Conservation (phyloP, 2,329 filamentous ascomycete species). For the Microdochium trichocladiopsis region DNA sequence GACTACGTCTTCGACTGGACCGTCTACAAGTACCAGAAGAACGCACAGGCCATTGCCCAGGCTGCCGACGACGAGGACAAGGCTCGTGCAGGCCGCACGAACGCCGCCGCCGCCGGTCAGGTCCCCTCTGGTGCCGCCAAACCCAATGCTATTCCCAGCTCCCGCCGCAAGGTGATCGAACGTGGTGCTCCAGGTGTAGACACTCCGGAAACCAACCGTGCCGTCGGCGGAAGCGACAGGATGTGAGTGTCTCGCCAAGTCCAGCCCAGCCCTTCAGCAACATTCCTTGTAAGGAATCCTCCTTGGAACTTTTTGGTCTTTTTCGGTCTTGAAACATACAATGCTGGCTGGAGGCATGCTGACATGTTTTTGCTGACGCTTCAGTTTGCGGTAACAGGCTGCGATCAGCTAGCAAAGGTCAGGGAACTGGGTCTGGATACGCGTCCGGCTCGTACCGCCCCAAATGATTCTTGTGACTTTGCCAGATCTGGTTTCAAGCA, state of each 20-base stretch:
- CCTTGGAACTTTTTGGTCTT: slow-evolving; percentile 83
- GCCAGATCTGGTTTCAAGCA: slow-evolving; percentile 1
- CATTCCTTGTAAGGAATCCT: slow-evolving; percentile 84
- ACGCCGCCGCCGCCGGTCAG: slow-evolving; percentile 56
- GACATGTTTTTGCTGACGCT: slow-evolving; percentile 68
- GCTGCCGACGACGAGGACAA: slow-evolving; percentile 76
- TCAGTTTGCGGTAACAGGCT: slow-evolving; percentile 82
- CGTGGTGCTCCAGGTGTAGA: slow-evolving; percentile 55
- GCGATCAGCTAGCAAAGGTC: slow-evolving; percentile 73
- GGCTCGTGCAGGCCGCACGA: slow-evolving; percentile 59
- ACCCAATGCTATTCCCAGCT: slow-evolving; percentile 67
- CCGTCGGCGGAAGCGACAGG: slow-evolving; percentile 77
- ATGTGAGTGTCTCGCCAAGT: slow-evolving; percentile 78
- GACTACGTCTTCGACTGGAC: slow-evolving; percentile 99
- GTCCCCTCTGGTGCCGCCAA: slow-evolving; percentile 56
- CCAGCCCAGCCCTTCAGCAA: slow-evolving; percentile 36
- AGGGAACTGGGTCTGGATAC: slow-evolving; percentile 30
- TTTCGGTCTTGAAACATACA: slow-evolving; percentile 61
- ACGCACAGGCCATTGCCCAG: slow-evolving; percentile 88
- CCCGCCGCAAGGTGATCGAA: slow-evolving; percentile 79
- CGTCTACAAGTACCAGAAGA: slow-evolving; percentile 99
- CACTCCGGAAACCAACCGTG: slow-evolving; percentile 66
- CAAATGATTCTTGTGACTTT: slow-evolving; percentile 26
- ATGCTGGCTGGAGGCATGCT: slow-evolving; percentile 71
- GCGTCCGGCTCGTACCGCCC: slow-evolving; percentile 32